Evolutionary conservation across 805 yeast genomes (phyloP).

Genomic region (Yamadazyma insecticola): DNA sequence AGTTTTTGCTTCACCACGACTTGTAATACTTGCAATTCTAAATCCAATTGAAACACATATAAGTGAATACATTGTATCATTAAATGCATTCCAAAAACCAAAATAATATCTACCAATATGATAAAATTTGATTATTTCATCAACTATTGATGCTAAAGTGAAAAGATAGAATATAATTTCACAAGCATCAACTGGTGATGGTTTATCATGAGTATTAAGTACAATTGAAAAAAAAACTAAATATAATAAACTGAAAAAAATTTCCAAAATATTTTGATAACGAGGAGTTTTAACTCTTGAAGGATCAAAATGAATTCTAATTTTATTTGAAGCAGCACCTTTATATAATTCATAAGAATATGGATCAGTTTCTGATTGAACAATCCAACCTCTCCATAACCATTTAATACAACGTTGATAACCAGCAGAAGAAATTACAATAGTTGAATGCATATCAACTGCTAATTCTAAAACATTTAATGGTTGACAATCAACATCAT

Average conservation of each 20-base stretch:
- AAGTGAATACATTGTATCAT: conserved; percentile 61
- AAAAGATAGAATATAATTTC: conserved; percentile 61
- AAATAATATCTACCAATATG: conserved; percentile 71
- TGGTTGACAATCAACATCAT: conserved; percentile 59
- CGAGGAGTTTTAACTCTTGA: conserved; percentile 80
- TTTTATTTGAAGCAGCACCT: conserved; percentile 50
- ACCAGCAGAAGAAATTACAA: conserved; percentile 73
- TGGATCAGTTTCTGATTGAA: conserved; percentile 69
- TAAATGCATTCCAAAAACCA: conserved; percentile 77
- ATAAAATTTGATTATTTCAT: conserved; percentile 66
- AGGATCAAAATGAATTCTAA: conserved; percentile 69
- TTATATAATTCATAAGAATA: conserved; percentile 62
- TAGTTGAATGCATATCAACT: conserved; percentile 76
- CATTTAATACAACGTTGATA: conserved; percentile 83
- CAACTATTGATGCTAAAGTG: conserved; percentile 61
- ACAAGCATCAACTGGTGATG: conserved; percentile 26
- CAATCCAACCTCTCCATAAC: conserved; percentile 93
- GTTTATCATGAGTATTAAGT: conserved; percentile 52
- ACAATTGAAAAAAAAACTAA: conserved; percentile 58
- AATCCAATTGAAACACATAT: conserved; percentile 50
- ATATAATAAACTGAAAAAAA: conserved; percentile 60
- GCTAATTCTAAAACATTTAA: conserved; percentile 80
- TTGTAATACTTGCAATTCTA: conserved; percentile 41
- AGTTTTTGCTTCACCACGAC: conserved; percentile 17
- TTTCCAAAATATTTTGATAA: conserved; percentile 74